Conservation (phyloP, 148 eudicot species). For the Vaccinium macrocarpon region DNA sequence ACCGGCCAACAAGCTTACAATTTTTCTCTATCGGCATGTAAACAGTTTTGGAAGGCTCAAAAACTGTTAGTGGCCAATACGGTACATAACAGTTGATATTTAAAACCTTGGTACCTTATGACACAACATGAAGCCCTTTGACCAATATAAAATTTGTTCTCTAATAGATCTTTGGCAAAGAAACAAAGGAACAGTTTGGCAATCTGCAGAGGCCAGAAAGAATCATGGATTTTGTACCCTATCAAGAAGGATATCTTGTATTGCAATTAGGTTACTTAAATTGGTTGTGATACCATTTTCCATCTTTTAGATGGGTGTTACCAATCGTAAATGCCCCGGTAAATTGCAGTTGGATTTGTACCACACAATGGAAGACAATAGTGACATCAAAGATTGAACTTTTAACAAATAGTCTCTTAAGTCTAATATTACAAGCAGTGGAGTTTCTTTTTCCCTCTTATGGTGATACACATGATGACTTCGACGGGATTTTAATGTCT, state of each 20-base stretch:
- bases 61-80: no score
- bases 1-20: no score
- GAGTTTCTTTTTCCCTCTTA: neutral
- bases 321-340: neutral
- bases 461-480: neutral
- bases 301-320: neutral
- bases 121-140: neutral
- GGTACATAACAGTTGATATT: no score
- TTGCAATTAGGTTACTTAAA: neutral
- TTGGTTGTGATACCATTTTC: neutral
- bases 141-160: neutral
- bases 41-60: neutral
- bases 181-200: constrained; percentile 8
- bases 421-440: neutral
- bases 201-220: neutral
- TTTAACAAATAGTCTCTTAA: neutral
- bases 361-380: neutral
- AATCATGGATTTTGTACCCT: no score
- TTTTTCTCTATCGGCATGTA: neutral
- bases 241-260: neutral
- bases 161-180: neutral
- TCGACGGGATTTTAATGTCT: neutral
- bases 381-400: neutral
- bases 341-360: neutral
- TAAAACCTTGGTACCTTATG: no score